A percentile compares a stretch with the other conserved stretches of the same genome.
These are phyloP conservation scores for Rhizoclosmatium sp. DNA, from an alignment of 192 early-diverging fungal genomes.

Conservation along the genomic window DNA sequence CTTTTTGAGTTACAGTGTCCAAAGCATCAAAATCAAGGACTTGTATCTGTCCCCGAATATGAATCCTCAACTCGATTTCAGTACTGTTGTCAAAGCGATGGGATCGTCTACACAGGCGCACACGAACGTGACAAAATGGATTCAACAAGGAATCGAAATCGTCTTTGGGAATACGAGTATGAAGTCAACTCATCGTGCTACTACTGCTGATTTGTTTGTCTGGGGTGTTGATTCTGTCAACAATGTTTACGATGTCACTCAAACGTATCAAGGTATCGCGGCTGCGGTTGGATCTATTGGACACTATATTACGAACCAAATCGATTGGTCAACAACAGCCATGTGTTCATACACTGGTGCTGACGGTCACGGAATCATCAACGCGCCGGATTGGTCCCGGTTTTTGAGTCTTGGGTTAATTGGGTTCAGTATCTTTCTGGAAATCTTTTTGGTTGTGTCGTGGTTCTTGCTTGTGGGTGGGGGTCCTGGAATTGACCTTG, in stretches of 20 bases:
- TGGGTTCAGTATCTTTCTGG: constrained; percentile 1
- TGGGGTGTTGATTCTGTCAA: neutral
- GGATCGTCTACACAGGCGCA: neutral
- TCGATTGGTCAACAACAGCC: neutral
- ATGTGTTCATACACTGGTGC: constrained; percentile 4
- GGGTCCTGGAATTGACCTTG: neutral
- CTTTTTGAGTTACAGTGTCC: neutral
- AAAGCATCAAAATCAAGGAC: neutral
- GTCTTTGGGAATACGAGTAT: neutral
- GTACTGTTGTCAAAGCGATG: neutral
- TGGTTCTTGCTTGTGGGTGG: constrained; percentile 17
- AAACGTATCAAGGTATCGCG: constrained; percentile 6
- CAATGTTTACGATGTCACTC: neutral
- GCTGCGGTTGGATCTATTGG: neutral
- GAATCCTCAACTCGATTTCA: constrained; percentile 9
- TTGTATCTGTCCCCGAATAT: no score
- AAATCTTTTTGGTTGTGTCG: constrained; percentile 3
- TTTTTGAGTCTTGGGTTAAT: neutral
- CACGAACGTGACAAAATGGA: constrained; percentile 15
- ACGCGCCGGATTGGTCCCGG: neutral
- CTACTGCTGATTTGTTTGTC: neutral
- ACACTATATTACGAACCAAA: constrained; percentile 13
- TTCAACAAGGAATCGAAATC: neutral
- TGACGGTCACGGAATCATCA: constrained; percentile 4
- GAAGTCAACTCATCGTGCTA: neutral